Conservation (phyloP, 1,139 yeast species). For the Hansenula lynferdii region DNA sequence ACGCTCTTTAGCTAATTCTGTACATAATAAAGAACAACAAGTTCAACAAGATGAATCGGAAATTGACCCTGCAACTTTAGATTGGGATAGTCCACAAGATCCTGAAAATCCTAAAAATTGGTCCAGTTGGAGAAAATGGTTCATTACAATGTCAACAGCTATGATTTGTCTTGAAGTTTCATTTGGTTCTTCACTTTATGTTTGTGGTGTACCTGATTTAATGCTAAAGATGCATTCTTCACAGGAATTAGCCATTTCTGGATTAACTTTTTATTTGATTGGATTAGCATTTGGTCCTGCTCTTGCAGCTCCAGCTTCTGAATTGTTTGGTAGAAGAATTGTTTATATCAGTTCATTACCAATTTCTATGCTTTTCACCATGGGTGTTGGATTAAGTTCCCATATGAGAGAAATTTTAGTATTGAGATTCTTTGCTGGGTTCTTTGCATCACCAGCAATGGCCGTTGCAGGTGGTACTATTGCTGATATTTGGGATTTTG, state of each 20-base stretch:
- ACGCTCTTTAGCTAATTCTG: conserved; percentile 13
- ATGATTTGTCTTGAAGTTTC: conserved; percentile 61
- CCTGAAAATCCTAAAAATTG: conserved; percentile 62
- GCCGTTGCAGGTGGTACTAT: conserved; percentile 87
- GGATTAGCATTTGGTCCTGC: conserved; percentile 75
- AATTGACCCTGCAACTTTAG: conserved; percentile 38
- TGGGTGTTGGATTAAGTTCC: conserved; percentile 67
- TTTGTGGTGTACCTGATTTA: conserved; percentile 55
- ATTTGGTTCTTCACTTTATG: conserved; percentile 66
- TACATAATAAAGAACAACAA: conserved; percentile 4
- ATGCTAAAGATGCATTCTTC: conserved; percentile 41
- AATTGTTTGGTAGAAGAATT: conserved; percentile 64
- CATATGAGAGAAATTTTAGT: conserved; percentile 58
- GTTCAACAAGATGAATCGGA: conserved; percentile 7
- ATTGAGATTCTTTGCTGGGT: conserved; percentile 74
- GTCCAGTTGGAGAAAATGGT: conserved; percentile 60
- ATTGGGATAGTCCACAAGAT: conserved; percentile 61
- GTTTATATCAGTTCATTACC: conserved; percentile 61
- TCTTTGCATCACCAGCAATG: conserved; percentile 78
- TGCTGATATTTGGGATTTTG: conserved; percentile 69
- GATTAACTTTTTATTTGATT: conserved; percentile 63
- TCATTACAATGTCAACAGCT: conserved; percentile 58
- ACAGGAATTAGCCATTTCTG: conserved; percentile 56
- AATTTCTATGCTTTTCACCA: conserved; percentile 62
- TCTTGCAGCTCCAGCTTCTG: conserved; percentile 74